Evolutionary conservation across 257 asterid species (phyloP).

Genomic region (Striga asiatica): DNA sequence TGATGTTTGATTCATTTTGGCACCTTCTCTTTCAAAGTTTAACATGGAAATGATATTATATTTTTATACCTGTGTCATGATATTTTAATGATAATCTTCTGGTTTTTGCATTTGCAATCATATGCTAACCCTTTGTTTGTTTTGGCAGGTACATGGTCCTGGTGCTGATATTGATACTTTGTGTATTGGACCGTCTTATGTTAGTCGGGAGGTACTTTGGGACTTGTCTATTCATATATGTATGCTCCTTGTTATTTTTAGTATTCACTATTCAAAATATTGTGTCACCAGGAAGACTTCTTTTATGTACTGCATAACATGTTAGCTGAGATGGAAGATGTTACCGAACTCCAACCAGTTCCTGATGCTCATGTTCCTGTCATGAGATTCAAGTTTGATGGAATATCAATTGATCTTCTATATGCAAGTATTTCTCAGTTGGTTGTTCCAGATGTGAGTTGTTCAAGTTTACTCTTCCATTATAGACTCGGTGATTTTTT

Average conservation of each 20-base stretch:
- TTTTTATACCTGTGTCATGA: no score
- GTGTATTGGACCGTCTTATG: conserved; percentile 61
- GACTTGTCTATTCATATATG: background rate
- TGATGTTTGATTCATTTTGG: background rate
- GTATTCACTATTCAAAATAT: conserved; percentile 2
- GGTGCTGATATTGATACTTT: conserved; percentile 62
- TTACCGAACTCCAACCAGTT: conserved; percentile 83
- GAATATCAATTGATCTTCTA: conserved; percentile 90
- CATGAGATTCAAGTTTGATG: conserved; percentile 92
- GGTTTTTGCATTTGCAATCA: background rate
- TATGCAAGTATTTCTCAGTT: conserved; percentile 81
- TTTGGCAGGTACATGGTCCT: conserved; percentile 58
- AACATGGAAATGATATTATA: background rate
- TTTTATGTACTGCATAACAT: conserved; percentile 63
- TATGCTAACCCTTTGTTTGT: background rate
- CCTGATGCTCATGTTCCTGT: conserved; percentile 99
- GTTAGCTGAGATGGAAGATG: conserved; percentile 64
- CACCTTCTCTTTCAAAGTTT: background rate
- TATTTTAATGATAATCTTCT: no score
- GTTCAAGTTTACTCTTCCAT: background rate
- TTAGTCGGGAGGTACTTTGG: conserved; percentile 41
- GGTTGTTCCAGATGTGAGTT: conserved; percentile 87
- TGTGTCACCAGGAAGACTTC: conserved; percentile 61
- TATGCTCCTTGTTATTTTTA: background rate
- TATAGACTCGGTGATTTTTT: background rate